A percentile compares a stretch with the other conserved stretches of the same genome.
Evolutionary conservation across 2,329 filamentous ascomycete genomes (phyloP).

Genomic region (Talaromyces sp.): DNA sequence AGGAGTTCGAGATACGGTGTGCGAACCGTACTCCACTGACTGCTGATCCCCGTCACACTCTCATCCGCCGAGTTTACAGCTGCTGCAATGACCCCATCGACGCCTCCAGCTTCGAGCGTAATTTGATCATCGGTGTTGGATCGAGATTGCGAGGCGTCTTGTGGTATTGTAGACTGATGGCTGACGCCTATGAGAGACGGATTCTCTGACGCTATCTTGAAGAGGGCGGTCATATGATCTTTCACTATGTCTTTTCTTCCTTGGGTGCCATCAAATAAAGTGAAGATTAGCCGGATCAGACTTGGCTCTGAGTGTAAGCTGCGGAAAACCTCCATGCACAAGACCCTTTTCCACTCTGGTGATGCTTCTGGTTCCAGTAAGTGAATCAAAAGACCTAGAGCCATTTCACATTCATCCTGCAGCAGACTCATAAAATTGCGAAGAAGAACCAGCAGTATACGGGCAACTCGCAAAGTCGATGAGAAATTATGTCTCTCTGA

Average conservation of each 20-base stretch:
- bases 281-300: constrained; percentile 74
- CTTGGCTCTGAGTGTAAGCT: constrained; percentile 78
- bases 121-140: constrained; percentile 70
- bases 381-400: constrained; percentile 75
- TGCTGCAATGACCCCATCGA: constrained; percentile 80
- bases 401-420: constrained; percentile 75
- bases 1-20: constrained; percentile 90
- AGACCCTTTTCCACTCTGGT: constrained; percentile 75
- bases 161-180: constrained; percentile 80
- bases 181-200: constrained; percentile 83
- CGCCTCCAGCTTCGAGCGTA: constrained; percentile 82
- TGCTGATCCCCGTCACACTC: constrained; percentile 73
- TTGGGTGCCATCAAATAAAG: constrained; percentile 70
- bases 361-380: constrained; percentile 80
- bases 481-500: constrained; percentile 77
- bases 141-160: constrained; percentile 54
- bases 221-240: constrained; percentile 80
- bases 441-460: constrained; percentile 78
- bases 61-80: constrained; percentile 64
- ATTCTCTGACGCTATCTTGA: constrained; percentile 88
- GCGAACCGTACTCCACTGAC: constrained; percentile 83
- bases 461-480: constrained; percentile 73
- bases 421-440: constrained; percentile 73
- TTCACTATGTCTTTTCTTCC: constrained; percentile 73
- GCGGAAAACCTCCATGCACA: constrained; percentile 89